These are phyloP conservation scores for Carnegiea gigantea DNA, from an alignment of 179 eudicot genomes.

Conservation along the genomic window DNA sequence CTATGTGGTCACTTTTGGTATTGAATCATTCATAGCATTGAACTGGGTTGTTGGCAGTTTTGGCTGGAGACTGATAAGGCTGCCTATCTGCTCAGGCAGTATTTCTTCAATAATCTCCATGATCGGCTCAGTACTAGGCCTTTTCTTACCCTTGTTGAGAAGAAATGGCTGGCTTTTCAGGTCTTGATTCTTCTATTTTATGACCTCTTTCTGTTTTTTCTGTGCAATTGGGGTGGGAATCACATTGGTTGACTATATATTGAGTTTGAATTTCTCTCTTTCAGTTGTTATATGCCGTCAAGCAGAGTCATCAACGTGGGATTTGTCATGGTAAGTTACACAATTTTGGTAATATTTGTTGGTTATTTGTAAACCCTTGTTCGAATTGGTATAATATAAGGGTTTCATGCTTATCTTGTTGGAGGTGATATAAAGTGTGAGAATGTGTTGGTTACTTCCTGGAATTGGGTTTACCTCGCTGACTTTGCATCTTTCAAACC, in stretches of 20 bases:
- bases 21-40: neutral
- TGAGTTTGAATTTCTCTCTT: conserved; percentile 26
- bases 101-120: conserved; percentile 92
- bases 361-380: neutral
- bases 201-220: conserved; percentile 10
- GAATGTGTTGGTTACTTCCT: conserved; percentile 97
- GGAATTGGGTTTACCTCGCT: conserved; percentile 98
- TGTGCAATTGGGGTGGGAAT: neutral
- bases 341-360: conserved; percentile 1
- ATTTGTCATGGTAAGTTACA: conserved; percentile 85
- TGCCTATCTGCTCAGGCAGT: conserved; percentile 91
- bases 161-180: conserved; percentile 99
- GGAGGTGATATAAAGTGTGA: conserved; percentile 98
- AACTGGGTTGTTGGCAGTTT: conserved; percentile 48
- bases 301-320: conserved; percentile 90
- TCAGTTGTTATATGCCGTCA: conserved; percentile 86
- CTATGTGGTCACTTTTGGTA: neutral
- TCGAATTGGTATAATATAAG: conserved; percentile 14
- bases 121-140: conserved; percentile 96
- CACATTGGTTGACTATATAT: conserved; percentile 15
- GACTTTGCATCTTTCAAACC: conserved; percentile 99
- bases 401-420: conserved; percentile 26
- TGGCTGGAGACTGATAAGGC: conserved; percentile 99
- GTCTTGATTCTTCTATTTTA: conserved; percentile 31
- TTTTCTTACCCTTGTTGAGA: conserved; percentile 87